A percentile compares a stretch with the other conserved stretches of the same genome.
These are phyloP conservation scores for Magnusiomyces suaveolens DNA, from an alignment of 1,139 yeast species.

Conservation along the genomic window DNA sequence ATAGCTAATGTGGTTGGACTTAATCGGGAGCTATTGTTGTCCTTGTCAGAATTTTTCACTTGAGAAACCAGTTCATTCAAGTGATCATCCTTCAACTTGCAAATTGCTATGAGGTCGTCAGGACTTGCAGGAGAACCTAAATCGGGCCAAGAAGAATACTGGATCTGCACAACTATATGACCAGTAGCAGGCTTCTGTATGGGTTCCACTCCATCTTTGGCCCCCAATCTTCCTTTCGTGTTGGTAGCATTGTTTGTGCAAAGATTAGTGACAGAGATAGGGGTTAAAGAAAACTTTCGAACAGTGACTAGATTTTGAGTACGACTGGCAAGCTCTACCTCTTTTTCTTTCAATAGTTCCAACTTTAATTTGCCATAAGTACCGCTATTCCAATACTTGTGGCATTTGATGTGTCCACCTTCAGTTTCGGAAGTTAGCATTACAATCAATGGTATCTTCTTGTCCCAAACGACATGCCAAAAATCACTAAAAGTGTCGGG, in stretches of 20 bases:
- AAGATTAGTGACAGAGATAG: background rate
- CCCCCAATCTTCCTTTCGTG: background rate
- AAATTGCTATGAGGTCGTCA: constrained; percentile 44
- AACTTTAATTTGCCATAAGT: constrained; percentile 22
- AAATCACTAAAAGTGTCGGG: constrained; percentile 69
- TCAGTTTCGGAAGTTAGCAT: constrained; percentile 56
- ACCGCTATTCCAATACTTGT: constrained; percentile 44
- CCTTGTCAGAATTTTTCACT: background rate
- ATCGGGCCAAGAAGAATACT: constrained; percentile 74
- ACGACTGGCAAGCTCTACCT: constrained; percentile 7
- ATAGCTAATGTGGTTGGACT: background rate
- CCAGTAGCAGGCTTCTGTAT: background rate
- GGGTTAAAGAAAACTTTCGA: constrained; percentile 17
- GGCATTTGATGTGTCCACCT: constrained; percentile 45
- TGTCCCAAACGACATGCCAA: constrained; percentile 64
- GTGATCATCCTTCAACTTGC: constrained; percentile 37
- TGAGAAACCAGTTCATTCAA: constrained; percentile 14
- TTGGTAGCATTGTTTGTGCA: background rate
- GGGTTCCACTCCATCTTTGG: background rate
- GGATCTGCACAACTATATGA: constrained; percentile 49
- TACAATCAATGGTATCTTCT: constrained; percentile 52
- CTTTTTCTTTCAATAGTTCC: constrained; percentile 7
- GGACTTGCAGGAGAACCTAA: constrained; percentile 56
- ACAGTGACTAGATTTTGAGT: constrained; percentile 17
- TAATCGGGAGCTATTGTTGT: background rate